Evolutionary conservation across 352 stramenopile genomes (phyloP).

Genomic region (Phytophthora pini): DNA sequence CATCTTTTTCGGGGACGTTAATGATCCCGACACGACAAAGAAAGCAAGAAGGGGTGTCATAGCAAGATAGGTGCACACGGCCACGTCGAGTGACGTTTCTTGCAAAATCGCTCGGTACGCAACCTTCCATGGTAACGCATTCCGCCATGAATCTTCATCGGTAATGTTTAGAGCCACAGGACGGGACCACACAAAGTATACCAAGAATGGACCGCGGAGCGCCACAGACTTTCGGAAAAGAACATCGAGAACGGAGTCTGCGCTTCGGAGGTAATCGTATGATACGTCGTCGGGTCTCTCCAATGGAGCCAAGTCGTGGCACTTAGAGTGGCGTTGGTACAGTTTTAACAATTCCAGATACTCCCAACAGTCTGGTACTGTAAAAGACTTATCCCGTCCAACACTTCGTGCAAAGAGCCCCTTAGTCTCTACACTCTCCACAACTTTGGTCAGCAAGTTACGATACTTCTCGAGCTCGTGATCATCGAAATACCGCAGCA

Average conservation of each 20-base stretch:
- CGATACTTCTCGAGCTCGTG: constrained; percentile 56
- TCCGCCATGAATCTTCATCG: constrained; percentile 47
- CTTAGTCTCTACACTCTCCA: constrained; percentile 49
- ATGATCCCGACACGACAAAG: constrained; percentile 41
- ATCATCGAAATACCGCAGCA: constrained; percentile 58
- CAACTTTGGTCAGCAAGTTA: constrained; percentile 42
- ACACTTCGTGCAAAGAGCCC: constrained; percentile 24
- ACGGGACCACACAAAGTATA: constrained; percentile 60
- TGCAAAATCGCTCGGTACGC: constrained; percentile 43
- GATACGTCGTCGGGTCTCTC: constrained; percentile 27
- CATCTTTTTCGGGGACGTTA: constrained; percentile 48
- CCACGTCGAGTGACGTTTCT: constrained; percentile 29
- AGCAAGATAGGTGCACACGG: constrained; percentile 40
- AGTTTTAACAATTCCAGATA: constrained; percentile 42
- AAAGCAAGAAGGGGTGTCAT: constrained; percentile 52
- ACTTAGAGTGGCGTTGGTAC: constrained; percentile 31
- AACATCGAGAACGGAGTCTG: constrained; percentile 29
- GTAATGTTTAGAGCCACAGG: constrained; percentile 37
- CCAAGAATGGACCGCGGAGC: constrained; percentile 44
- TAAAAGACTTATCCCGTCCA: constrained; percentile 28
- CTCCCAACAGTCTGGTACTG: constrained; percentile 38
- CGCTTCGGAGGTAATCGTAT: constrained; percentile 29
- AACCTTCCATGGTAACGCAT: constrained; percentile 50
- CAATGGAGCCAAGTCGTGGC: constrained; percentile 28
- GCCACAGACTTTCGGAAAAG: constrained; percentile 33